Conservation (phyloP, 1,284 basidiomycete species). For the Leccinum griseonigrum region DNA sequence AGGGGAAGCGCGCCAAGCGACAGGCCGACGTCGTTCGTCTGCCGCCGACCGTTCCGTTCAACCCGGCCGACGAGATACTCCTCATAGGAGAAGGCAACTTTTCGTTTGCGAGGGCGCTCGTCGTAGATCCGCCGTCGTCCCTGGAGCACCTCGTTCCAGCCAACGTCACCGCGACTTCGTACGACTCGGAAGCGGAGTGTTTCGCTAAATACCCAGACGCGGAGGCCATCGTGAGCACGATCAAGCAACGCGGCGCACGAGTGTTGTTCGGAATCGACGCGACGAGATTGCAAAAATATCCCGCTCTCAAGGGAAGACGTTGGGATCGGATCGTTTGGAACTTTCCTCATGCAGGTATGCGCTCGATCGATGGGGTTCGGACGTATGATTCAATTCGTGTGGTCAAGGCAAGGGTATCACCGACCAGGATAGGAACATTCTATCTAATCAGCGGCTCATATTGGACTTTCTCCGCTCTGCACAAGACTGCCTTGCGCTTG, state of each 20-base stretch:
- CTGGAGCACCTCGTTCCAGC: constrained; percentile 57
- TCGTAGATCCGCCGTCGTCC: constrained; percentile 49
- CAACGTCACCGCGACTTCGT: constrained; percentile 85
- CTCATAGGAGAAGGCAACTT: constrained; percentile 97
- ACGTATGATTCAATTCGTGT: constrained; percentile 4
- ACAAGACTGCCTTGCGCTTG: constrained; percentile 59
- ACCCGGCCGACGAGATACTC: constrained; percentile 73
- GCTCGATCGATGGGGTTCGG: background rate
- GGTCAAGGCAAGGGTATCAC: constrained; percentile 83
- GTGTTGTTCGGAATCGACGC: constrained; percentile 89
- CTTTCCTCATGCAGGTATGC: constrained; percentile 89
- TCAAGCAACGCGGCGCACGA: constrained; percentile 62
- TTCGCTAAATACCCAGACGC: constrained; percentile 87
- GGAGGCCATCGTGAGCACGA: constrained; percentile 51
- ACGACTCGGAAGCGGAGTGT: constrained; percentile 79
- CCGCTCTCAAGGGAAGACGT: constrained; percentile 51
- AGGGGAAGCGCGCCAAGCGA: constrained; percentile 20
- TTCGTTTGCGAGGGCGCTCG: constrained; percentile 82
- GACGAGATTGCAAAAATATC: constrained; percentile 64
- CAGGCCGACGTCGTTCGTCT: constrained; percentile 19
- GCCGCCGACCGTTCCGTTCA: constrained; percentile 67
- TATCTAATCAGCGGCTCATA: constrained; percentile 88
- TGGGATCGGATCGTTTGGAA: constrained; percentile 93
- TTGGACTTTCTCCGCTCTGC: constrained; percentile 83
- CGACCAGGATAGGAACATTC: constrained; percentile 92